Evolutionary conservation across 768 basidiomycete species (phyloP), one percentile per base, ranked within the genome.

Genomic region (Lyophyllum decastes): DNA sequence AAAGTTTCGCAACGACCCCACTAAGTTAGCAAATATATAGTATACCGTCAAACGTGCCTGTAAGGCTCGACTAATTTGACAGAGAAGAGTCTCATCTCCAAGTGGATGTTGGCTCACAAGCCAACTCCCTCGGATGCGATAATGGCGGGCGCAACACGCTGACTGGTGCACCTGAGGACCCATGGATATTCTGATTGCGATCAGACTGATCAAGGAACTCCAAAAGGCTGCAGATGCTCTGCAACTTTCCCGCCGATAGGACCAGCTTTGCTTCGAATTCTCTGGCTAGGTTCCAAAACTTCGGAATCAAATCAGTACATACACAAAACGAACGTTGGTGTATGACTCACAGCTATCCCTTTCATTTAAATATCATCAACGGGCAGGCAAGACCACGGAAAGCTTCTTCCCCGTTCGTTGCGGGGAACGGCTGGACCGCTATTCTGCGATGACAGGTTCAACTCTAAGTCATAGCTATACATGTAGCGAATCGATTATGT

Each of bases 61-160:
- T 46, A 48, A 47, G 40, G 41, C 49, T 53, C 49, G 54, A 50
- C 27, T 57, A 26, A 41, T 57, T 27, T 59, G 57, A 63, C 61
- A 58, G 49, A 48, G 54, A 53, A 63, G 58, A 41, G 33, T 34
- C 21, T 24, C 51, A 63, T 63, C 57, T 57, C 55, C 55, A 51
- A 58, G 53, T 45, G 45, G 58, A 50, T 52, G 46, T 52, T 53
- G 40, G 52, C 45, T 49, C 27, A 48, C 21, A 55, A 50, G 33
- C 25, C 46, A 58, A 46, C 45, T 58, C 56, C 61, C 64, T 65
- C 64, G 64, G 64, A 58, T 60, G 62, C 62, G 62, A 65, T 61
- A 63, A 61, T 61, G 55, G 56, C 62, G 64, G 60, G 21, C 47
- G 55, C 56, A n/a, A 60, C 57, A 61, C 52, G 61, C 54, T 34